Conservation (phyloP, 495 filamentous ascomycete species). For the Penicillium daleae region DNA sequence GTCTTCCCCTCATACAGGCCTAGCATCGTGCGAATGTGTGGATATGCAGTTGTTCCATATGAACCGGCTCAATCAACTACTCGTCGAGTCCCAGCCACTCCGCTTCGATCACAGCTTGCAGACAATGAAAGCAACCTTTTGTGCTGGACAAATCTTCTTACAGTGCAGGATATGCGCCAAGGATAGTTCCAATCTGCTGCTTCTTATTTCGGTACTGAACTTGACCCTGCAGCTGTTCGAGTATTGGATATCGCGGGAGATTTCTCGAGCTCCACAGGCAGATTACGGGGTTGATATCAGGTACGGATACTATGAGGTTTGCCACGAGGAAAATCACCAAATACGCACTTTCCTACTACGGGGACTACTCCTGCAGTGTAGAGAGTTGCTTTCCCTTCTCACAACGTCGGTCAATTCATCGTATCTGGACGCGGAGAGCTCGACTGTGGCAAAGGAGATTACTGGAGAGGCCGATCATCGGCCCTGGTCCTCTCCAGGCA, state of each 20-base stretch:
- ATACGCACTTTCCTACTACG: constrained; percentile 40
- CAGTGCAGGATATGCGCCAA: constrained; percentile 43
- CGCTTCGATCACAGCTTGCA: constrained; percentile 47
- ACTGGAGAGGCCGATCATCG: constrained; percentile 11
- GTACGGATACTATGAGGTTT: constrained; percentile 47
- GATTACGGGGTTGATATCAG: constrained; percentile 30
- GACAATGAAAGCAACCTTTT: constrained; percentile 38
- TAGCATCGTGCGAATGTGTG: constrained; percentile 40
- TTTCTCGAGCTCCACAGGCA: constrained; percentile 19
- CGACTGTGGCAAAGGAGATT: constrained; percentile 5
- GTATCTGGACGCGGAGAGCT: constrained; percentile 15
- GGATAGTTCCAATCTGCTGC: constrained; percentile 37
- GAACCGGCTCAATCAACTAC: constrained; percentile 41
- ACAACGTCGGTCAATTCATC: constrained; percentile 26
- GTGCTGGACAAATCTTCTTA: constrained; percentile 40
- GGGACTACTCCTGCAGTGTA: constrained; percentile 36
- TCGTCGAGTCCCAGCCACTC: constrained; percentile 32
- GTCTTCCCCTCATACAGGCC: constrained; percentile 23
- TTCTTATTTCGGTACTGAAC: constrained; percentile 41
- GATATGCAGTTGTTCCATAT: constrained; percentile 40
- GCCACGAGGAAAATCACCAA: constrained; percentile 39
- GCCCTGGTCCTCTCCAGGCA: constrained; percentile 16
- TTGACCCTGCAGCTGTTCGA: constrained; percentile 42
- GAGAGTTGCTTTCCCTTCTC: constrained; percentile 34
- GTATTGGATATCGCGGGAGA: constrained; percentile 40